A percentile compares a stretch with the other conserved stretches of the same genome.
Evolutionary conservation across 306 rosid species (phyloP).

Genomic region (Fragaria nilgerrensis): DNA sequence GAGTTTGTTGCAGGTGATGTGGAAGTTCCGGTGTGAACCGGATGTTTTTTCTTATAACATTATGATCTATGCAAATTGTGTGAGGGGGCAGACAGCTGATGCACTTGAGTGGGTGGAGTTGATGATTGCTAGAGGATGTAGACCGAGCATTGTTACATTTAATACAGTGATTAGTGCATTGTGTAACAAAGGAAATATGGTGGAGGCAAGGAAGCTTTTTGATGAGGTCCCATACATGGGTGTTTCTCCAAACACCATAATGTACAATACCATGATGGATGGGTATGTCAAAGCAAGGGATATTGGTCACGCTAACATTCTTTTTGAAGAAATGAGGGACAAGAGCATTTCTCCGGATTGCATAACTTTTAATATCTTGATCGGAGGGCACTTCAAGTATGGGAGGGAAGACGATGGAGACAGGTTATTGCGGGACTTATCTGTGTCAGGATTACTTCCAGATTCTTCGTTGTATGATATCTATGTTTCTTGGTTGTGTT

Average conservation of each 20-base stretch:
- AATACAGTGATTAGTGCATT: conserved; percentile 52
- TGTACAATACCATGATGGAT: conserved; percentile 60
- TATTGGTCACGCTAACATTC: conserved; percentile 54
- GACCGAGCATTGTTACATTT: conserved; percentile 47
- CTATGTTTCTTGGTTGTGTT: conserved; percentile 54
- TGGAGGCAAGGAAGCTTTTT: conserved; percentile 53
- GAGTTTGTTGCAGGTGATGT: conserved; percentile 63
- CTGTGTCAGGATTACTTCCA: conserved; percentile 33
- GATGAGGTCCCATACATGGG: conserved; percentile 45
- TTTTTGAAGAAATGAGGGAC: conserved; percentile 65
- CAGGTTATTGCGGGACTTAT: conserved; percentile 43
- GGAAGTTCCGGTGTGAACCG: conserved; percentile 48
- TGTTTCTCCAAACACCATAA: conserved; percentile 30
- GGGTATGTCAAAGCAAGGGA: conserved; percentile 82
- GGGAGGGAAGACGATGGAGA: conserved; percentile 62
- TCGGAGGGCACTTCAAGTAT: conserved; percentile 60
- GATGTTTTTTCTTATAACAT: conserved; percentile 54
- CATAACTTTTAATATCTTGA: conserved; percentile 71
- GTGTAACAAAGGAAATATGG: conserved; percentile 69
- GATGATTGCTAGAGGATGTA: conserved; percentile 52
- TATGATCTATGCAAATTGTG: conserved; percentile 49
- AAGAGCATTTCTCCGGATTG: conserved; percentile 55
- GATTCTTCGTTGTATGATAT: conserved; percentile 51
- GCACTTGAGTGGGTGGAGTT: conserved; percentile 49
- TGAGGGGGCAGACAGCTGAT: conserved; percentile 42